Evolutionary conservation across 352 stramenopile species (phyloP), one percentile per base, ranked within the genome.

Genomic region (Globisporangium abappressorium): DNA sequence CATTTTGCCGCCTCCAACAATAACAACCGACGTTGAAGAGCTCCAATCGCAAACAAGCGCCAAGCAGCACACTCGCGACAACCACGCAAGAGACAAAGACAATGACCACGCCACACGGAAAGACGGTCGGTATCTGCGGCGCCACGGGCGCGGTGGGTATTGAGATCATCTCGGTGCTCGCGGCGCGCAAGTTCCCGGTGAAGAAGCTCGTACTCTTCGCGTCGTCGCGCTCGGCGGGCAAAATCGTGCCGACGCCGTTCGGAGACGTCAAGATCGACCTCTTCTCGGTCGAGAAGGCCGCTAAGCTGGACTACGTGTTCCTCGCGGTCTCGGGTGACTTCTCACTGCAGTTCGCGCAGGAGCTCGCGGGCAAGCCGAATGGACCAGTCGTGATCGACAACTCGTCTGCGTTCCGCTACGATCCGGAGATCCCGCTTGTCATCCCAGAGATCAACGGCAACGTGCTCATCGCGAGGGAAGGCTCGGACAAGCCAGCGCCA

Each of bases 371-470:
- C 5, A 64, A 85, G 30, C 75, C 82, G 8, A 89, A 92, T 66
- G 87, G 93, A 2, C 88, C 92, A 8, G 82, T 99, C 24, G 96
- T 99, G n/a, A 99, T 99, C 77, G 97, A 99, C 80, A 99, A 99
- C 84, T 99, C 95, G 69, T 99, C 95, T 59, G 97, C 97, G 22
- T 99, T 99, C 76, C 92, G 97, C 20, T 97, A 97, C 68, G 75
- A 97, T 72, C 67, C 84, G 6, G 80, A 93, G 54, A 89, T 98
- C 65, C 97, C 97, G 55, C 78, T 99, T 9, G 91, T 98, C 41
- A 95, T 98, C 67, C 95, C 95, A 0, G 95, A 99, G 84, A 98
- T 98, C 74, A 98, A 99, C 72, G 93, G 92, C 59, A 78, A 95
- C 43, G 79, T 90, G 70, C 90, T 95, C 41, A 58, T 87, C 6